phyloP scores from a whole-genome alignment of 2,329 filamentous ascomycete species.

The Phoma herbarum region DNA sequence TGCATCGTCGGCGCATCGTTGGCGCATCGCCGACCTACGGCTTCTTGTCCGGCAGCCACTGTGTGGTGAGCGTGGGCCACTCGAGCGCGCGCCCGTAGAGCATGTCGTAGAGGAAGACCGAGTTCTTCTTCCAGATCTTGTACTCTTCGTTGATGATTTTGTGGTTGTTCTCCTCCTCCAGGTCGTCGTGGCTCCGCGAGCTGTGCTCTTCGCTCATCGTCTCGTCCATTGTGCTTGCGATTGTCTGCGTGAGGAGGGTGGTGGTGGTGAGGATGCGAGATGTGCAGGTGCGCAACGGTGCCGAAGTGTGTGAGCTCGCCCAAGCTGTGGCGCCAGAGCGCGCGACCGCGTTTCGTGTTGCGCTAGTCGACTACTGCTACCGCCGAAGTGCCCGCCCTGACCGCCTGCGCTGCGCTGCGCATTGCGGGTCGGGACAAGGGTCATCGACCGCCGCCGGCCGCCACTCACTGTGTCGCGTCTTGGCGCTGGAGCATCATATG shows the following conservation, averaged over 20 bases:
- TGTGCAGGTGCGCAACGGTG: background rate
- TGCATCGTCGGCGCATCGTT: background rate
- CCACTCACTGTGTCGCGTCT: slow-evolving; percentile 10
- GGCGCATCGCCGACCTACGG: slow-evolving; percentile 25
- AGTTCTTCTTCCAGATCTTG: slow-evolving; percentile 99
- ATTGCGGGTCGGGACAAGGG: slow-evolving; percentile 4
- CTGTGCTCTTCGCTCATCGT: slow-evolving; percentile 48
- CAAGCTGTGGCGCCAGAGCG: slow-evolving; percentile 10
- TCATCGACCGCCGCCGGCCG: slow-evolving; percentile 19
- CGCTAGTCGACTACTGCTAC: no score
- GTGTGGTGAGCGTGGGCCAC: slow-evolving; percentile 96
- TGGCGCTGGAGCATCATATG: slow-evolving; percentile 30
- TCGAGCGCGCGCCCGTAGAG: slow-evolving; percentile 92
- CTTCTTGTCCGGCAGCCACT: slow-evolving; percentile 88
- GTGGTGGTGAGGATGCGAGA: background rate
- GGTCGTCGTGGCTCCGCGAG: slow-evolving; percentile 67
- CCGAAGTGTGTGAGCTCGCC: slow-evolving; percentile 1
- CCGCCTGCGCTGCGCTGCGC: slow-evolving; percentile 9
- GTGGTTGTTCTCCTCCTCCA: slow-evolving; percentile 77
- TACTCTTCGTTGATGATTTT: slow-evolving; percentile 98
- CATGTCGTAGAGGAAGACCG: slow-evolving; percentile 97
- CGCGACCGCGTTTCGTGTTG: slow-evolving; percentile 15
- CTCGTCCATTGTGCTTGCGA: slow-evolving; percentile 44
- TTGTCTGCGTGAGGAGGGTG: background rate
- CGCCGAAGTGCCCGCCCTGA: slow-evolving; percentile 1